Percentiles rank a stretch among this genome's conserved stretches.
phyloP scores from a whole-genome alignment of 2,329 filamentous ascomycete species.

The Piedraia hortae region DNA sequence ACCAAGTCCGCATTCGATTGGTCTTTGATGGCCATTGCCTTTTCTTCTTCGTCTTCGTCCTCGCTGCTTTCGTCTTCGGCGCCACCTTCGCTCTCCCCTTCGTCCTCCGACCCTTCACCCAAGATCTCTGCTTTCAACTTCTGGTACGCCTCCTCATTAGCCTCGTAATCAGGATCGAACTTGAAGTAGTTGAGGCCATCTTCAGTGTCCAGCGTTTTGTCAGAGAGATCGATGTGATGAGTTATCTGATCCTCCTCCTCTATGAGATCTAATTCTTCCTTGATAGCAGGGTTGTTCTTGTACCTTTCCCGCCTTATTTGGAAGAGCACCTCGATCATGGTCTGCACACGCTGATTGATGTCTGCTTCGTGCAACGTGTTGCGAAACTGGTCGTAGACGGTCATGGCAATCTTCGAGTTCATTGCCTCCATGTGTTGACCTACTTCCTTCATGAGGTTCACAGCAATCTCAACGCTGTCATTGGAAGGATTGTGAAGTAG shows the following conservation, averaged over 20 bases:
- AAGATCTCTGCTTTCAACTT: conserved; percentile 80
- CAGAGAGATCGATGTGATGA: conserved; percentile 57
- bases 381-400: conserved; percentile 86
- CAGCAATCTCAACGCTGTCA: conserved; percentile 91
- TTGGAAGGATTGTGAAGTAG: conserved; percentile 87
- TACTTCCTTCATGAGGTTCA: conserved; percentile 75
- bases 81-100: conserved; percentile 32
- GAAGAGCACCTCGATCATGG: conserved; percentile 95
- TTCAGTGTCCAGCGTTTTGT: conserved; percentile 48
- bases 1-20: conserved; percentile 90
- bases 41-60: conserved; percentile 41
- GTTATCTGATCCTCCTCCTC: conserved; percentile 98
- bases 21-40: conserved; percentile 80
- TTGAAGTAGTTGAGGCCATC: conserved; percentile 91
- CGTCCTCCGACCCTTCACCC: conserved; percentile 46
- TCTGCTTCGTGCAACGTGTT: conserved; percentile 88
- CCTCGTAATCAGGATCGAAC: conserved; percentile 67
- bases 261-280: conserved; percentile 78
- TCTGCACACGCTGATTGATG: conserved; percentile 95
- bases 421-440: conserved; percentile 89
- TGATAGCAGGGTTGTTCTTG: conserved; percentile 76
- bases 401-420: conserved; percentile 63
- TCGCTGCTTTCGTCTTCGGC: conserved; percentile 16
- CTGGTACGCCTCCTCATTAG: conserved; percentile 72
- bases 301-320: conserved; percentile 90